Evolutionary conservation across 495 filamentous ascomycete species (phyloP), one percentile per base, ranked within the genome.

Genomic region (Aspergillus conjunctus): DNA sequence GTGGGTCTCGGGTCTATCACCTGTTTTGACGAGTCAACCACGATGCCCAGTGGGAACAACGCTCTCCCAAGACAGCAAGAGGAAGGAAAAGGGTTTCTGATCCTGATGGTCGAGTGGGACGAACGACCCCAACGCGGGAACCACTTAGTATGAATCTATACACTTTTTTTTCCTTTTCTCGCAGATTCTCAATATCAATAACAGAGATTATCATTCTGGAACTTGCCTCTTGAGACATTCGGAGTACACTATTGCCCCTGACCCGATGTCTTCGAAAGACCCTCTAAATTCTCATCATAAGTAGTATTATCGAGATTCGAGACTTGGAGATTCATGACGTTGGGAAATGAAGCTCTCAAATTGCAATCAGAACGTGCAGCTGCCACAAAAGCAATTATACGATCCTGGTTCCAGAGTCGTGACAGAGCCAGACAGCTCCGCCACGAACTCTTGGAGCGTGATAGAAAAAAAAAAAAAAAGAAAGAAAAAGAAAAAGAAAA

Each of bases 371-470:
- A 54, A 60, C 39, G 57, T 50, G 51, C 51, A 60, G n/a, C 51
- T 54, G 20, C 30, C 26, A 26, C n/a, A 59, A 54, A 60, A 54
- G 58, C 58, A 54, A 60, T 39, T 54, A 48, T 30, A 14, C 51
- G 20, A 54, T 45, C 45, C 37, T 10, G 56, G 51, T 52, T 34
- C 46, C 21, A 32, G 32, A 26, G 17, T 14, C n/a, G n/a, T n/a
- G n/a, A n/a, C n/a, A n/a, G 34, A 37, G n/a, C 18, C 10, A 22
- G 33, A 39, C 9, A 48, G 26, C 48, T 43, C 20, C 44, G 22
- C 34, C 58, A 60, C 39, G 39, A 58, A 60, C 51, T 50, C 49
- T 51, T 51, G 49, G 49, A 51, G 32, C 49, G 49, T 51, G 49
- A 32, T 15, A 32, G 15, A 51, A 21, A 21, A 48, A 43, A 41